Percentiles rank a stretch among this genome's conserved stretches.
phyloP scores from a whole-genome alignment of 2,329 filamentous ascomycete species.

The Curvularia sp. region DNA sequence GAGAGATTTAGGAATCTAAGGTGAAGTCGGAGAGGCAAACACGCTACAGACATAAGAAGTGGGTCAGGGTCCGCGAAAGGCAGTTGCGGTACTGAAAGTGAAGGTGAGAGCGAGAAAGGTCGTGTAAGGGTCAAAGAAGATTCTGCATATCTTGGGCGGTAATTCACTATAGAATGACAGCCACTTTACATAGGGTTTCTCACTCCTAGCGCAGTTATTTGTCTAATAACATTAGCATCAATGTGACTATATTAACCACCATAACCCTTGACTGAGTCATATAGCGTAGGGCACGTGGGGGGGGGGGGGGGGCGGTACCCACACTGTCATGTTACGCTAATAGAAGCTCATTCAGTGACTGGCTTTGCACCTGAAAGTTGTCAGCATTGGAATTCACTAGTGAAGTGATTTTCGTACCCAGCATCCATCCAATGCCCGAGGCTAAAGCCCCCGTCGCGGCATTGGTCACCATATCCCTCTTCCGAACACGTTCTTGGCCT shows the following conservation, averaged over 20 bases:
- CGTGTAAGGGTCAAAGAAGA: background rate
- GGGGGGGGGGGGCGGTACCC: too few relatives aligned
- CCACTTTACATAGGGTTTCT: background rate
- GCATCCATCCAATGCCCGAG: constrained; percentile 69
- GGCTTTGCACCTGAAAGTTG: constrained; percentile 38
- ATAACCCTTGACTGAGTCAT: background rate
- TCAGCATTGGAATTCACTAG: constrained; percentile 11
- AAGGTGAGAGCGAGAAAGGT: background rate
- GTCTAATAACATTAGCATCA: background rate
- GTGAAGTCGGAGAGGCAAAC: background rate
- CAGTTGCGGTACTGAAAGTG: background rate
- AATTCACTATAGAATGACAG: background rate
- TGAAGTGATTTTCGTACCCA: constrained; percentile 54
- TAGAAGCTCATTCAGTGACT: constrained; percentile 25
- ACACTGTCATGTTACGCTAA: background rate
- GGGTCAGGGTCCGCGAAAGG: background rate
- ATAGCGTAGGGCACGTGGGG: background rate
- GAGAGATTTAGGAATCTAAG: background rate
- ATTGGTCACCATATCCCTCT: constrained; percentile 74
- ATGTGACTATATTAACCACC: background rate
- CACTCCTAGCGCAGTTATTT: background rate
- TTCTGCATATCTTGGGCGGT: background rate
- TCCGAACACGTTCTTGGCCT: constrained; percentile 61
- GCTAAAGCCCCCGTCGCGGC: constrained; percentile 69
- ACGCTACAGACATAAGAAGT: background rate